Evolutionary conservation across 2,329 filamentous ascomycete species (phyloP).

Genomic region (Botryotinia narcissicola): DNA sequence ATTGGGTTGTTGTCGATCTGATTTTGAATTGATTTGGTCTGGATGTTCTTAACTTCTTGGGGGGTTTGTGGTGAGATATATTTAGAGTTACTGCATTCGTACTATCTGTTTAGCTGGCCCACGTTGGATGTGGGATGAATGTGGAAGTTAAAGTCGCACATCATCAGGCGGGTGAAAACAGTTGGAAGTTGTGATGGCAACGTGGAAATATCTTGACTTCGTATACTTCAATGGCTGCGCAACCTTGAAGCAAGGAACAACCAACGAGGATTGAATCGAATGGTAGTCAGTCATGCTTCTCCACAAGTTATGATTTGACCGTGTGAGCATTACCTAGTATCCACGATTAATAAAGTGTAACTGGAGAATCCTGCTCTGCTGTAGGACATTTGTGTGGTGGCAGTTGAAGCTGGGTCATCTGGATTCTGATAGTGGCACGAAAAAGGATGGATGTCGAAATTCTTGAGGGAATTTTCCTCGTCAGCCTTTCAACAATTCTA

Average conservation of each 20-base stretch:
- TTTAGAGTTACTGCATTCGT: background rate
- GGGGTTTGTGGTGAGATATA: background rate
- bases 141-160: slow-evolving; percentile 3
- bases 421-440: background rate
- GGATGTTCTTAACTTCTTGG: background rate
- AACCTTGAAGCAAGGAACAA: background rate
- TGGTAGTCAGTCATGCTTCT: background rate
- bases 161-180: background rate
- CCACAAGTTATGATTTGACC: background rate
- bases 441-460: background rate
- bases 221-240: background rate
- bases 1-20: slow-evolving; percentile 1
- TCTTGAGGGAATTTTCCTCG: background rate
- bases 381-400: background rate
- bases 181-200: slow-evolving; percentile 8
- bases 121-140: background rate
- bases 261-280: background rate
- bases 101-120: background rate
- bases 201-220: slow-evolving; percentile 6
- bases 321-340: background rate
- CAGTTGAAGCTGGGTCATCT: background rate
- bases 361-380: background rate
- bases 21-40: slow-evolving; percentile 5
- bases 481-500: background rate
- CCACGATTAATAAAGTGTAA: background rate